Evolutionary conservation across 306 rosid species (phyloP).

Genomic region (Pyrus bretschneideri): DNA sequence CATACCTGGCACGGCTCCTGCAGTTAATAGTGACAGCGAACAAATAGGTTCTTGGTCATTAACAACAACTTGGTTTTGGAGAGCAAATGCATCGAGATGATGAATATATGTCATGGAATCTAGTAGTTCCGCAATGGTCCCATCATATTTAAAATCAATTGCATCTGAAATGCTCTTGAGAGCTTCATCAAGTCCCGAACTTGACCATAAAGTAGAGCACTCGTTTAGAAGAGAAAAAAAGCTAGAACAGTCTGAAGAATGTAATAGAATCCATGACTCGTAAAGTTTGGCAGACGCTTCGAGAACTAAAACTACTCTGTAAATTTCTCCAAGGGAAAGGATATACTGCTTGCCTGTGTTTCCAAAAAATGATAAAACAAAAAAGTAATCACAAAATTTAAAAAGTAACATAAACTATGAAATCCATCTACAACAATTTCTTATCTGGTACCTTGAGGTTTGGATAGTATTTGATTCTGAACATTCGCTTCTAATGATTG

Average conservation of each 20-base stretch:
- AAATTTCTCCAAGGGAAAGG: conserved; percentile 77
- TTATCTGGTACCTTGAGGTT: conserved; percentile 54
- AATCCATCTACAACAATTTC: not conserved
- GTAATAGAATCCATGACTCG: conserved; percentile 62
- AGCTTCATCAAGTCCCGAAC: conserved; percentile 74
- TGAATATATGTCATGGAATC: conserved; percentile 55
- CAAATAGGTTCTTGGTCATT: conserved; percentile 55
- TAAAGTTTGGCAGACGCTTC: conserved; percentile 58
- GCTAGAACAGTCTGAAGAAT: conserved; percentile 30
- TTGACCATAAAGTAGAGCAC: conserved; percentile 61
- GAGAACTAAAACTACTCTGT: conserved; percentile 63
- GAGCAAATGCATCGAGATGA: conserved; percentile 47
- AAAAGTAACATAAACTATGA: not conserved
- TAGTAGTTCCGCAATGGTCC: conserved; percentile 31
- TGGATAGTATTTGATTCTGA: conserved; percentile 45
- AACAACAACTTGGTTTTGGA: conserved; percentile 33
- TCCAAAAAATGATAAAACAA: conserved; percentile 10
- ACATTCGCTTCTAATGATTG: conserved; percentile 45
- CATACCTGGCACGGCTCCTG: conserved; percentile 66
- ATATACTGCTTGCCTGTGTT: conserved; percentile 53
- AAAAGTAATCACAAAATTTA: not conserved
- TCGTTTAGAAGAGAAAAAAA: conserved; percentile 50
- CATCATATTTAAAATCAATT: conserved; percentile 25
- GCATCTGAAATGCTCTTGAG: conserved; percentile 38
- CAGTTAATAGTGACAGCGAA: conserved; percentile 57